Base-by-base conservation (phyloP, 2,329 filamentous ascomycete species). In the Microcera coccophila region DNA sequence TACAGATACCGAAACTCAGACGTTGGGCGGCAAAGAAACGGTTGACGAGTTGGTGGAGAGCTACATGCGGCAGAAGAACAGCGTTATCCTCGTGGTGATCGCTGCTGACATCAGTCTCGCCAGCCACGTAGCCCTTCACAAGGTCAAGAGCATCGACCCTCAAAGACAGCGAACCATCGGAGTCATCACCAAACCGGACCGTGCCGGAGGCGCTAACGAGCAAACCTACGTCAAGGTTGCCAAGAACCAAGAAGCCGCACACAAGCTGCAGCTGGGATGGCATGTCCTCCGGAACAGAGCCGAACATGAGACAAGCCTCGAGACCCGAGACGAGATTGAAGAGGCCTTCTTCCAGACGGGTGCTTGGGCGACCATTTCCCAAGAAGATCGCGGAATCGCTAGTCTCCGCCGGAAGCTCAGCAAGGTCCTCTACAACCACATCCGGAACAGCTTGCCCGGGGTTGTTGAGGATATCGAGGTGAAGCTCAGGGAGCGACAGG, bases 21-120 rank as follows among this genome's bases (percentile, higher is more conserved):
- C 66, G 0, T 38, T 52, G 0, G 49, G 51, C 4, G 67, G 54
- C 4, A 62, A 54, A 4, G 40, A 58, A 3, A 55, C 63, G 0
- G 65, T 72, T 9, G 50, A 62, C n/a, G 40, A 62, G 10, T 50
- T 73, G 0, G 69, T 73, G 0, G 55, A 72, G 2, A 60, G 61
- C 0, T 85, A 85, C 50, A 81, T 85, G 69, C 53, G 55, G n/a
- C 68, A 75, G 20, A 56, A 64, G 11, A 70, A 78, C n/a, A 83
- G 71, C 52, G 79, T 85, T 41, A 78, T 83, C 2, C 62, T 84
- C 0, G 74, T 76, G 0, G 68, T 81, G 1, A 61, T 81, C 2
- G 66, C 71, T 0, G 76, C 75, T 1, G 72, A 67, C 26, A 63
- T 65, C 12, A 70, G 80, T 32, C 68, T 72, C 21, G 71, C 72